These are phyloP conservation scores for Escovopsis sp. DNA, from an alignment of 2,329 filamentous ascomycete species.

Conservation along the genomic window DNA sequence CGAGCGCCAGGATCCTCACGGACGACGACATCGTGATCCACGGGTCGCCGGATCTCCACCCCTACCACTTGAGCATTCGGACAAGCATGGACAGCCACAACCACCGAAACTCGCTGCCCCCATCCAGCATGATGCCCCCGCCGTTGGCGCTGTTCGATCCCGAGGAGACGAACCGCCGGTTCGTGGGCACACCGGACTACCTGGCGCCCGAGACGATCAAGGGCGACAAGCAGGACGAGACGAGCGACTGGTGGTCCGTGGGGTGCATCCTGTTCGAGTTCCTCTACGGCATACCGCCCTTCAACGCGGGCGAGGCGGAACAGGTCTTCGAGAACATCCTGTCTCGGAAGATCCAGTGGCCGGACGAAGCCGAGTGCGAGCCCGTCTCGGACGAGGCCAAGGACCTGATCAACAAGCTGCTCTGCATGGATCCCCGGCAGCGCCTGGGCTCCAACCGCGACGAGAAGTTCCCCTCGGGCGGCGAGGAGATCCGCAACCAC, in stretches of 20 bases:
- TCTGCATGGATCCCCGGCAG: conserved; percentile 69
- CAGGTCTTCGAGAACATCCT: conserved; percentile 96
- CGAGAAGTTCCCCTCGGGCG: conserved; percentile 69
- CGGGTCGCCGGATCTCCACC: conserved; percentile 62
- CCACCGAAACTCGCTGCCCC: conserved; percentile 21
- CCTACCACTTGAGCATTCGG: conserved; percentile 17
- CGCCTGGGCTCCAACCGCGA: conserved; percentile 75
- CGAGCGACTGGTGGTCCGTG: conserved; percentile 99
- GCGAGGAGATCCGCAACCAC: conserved; percentile 80
- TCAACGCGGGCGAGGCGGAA: conserved; percentile 80
- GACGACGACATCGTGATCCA: conserved; percentile 65
- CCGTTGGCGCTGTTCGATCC: conserved; percentile 94
- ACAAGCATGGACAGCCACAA: conserved; percentile 20
- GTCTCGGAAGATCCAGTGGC: conserved; percentile 81
- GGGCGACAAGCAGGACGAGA: conserved; percentile 88
- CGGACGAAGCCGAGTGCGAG: conserved; percentile 62
- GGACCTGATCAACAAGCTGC: conserved; percentile 82
- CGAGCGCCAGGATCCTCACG: conserved; percentile 42
- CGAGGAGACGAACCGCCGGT: conserved; percentile 79
- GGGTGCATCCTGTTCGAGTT: conserved; percentile 97
- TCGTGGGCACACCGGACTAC: conserved; percentile 95
- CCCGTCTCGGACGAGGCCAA: conserved; percentile 71
- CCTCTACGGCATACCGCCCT: conserved; percentile 82
- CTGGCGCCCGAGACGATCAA: conserved; percentile 93
- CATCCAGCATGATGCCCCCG: conserved; percentile 64